Evolutionary conservation across 2,329 filamentous ascomycete species (phyloP).

Genomic region (Colletotrichum salicis): DNA sequence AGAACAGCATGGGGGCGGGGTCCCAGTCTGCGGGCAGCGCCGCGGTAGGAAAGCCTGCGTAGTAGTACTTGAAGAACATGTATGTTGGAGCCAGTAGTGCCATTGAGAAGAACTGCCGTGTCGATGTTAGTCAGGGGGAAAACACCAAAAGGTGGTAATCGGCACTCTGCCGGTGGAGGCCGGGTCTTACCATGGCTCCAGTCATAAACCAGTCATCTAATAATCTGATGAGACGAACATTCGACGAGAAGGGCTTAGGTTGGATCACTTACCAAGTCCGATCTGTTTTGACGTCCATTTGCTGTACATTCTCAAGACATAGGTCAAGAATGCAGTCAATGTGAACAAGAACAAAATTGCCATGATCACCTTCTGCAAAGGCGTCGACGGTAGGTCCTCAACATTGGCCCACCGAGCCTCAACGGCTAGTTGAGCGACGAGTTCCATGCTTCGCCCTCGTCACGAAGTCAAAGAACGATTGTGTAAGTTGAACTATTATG

Average conservation of each 20-base stretch:
- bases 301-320: slow-evolving; percentile 41
- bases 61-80: slow-evolving; percentile 31
- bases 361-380: slow-evolving; percentile 44
- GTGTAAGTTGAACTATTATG: not conserved
- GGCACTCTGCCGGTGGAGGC: not conserved
- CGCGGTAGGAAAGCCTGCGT: slow-evolving; percentile 17
- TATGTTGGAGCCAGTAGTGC: slow-evolving; percentile 15
- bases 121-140: not conserved
- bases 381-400: slow-evolving; percentile 44
- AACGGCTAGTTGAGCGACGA: slow-evolving; percentile 2
- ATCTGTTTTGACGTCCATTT: slow-evolving; percentile 8
- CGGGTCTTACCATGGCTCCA: slow-evolving; percentile 20
- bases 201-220: slow-evolving; percentile 28
- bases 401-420: slow-evolving; percentile 37
- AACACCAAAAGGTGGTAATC: not conserved
- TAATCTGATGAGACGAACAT: not conserved
- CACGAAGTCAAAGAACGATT: not conserved
- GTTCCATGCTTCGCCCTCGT: not conserved
- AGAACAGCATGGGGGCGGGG: slow-evolving; percentile 20
- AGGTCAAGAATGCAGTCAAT: slow-evolving; percentile 38
- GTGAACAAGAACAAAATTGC: slow-evolving; percentile 48
- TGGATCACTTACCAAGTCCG: slow-evolving; percentile 10
- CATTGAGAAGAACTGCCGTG: slow-evolving; percentile 10
- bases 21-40: slow-evolving; percentile 14
- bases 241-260: not conserved